Conservation (phyloP, 495 filamentous ascomycete species). For the Lichina pygmaea region DNA sequence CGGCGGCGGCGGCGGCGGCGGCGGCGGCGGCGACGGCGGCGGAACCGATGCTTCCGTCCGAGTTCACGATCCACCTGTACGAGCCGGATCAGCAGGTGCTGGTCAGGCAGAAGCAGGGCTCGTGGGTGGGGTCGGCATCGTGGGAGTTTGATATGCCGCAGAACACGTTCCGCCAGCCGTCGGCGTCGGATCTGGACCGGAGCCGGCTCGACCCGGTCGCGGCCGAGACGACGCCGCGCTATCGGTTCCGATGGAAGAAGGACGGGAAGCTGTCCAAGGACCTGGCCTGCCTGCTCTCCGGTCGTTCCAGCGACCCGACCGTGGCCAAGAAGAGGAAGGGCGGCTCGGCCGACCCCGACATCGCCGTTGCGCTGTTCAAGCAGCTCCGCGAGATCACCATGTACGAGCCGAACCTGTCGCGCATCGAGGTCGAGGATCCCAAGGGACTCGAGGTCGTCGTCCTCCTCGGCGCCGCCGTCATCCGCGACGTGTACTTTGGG, state of each 20-base stretch:
- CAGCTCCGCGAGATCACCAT: conserved; percentile 46
- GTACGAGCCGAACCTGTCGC: conserved; percentile 73
- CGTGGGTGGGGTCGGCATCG: conserved; percentile 48
- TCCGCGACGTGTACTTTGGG: conserved; percentile 60
- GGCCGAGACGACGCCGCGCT: conserved; percentile 44
- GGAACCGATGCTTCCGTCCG: conserved; percentile 49
- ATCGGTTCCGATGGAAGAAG: conserved; percentile 76
- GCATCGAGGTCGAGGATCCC: conserved; percentile 79
- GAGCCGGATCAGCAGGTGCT: conserved; percentile 68
- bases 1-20: conserved; percentile 47
- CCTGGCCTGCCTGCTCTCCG: conserved; percentile 55
- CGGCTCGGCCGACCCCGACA: conserved; percentile 63
- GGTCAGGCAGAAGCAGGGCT: conserved; percentile 40
- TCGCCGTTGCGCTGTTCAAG: conserved; percentile 61
- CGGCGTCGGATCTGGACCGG: conserved; percentile 47
- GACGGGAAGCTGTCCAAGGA: conserved; percentile 71
- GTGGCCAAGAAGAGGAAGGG: conserved; percentile 26
- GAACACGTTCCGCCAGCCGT: conserved; percentile 57
- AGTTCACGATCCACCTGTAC: conserved; percentile 71
- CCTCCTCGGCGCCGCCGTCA: conserved; percentile 56
- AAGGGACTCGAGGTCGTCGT: conserved; percentile 83
- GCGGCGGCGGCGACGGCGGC: conserved; percentile 46
- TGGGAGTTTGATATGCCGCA: conserved; percentile 92
- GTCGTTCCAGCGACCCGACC: conserved; percentile 34
- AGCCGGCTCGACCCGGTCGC: conserved; percentile 37